phyloP scores from a whole-genome alignment of 2,329 filamentous ascomycete genomes.

The Onygenales sp. region DNA sequence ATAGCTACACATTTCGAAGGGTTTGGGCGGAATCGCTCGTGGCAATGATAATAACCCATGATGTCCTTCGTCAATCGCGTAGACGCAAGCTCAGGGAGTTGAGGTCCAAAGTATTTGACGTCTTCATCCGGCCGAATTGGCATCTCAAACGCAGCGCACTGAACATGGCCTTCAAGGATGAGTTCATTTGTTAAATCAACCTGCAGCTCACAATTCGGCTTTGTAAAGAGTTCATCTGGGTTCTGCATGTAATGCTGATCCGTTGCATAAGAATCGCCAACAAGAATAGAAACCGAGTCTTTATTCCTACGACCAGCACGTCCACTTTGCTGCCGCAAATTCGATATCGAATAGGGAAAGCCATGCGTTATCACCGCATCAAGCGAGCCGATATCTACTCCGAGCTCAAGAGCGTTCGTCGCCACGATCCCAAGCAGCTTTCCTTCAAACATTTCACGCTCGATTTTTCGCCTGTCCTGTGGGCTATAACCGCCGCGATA shows the following conservation, averaged over 20 bases:
- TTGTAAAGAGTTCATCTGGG: slow-evolving; percentile 81
- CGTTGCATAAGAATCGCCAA: slow-evolving; percentile 80
- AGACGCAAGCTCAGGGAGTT: slow-evolving; percentile 60
- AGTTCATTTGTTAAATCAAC: slow-evolving; percentile 89
- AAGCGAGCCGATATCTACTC: slow-evolving; percentile 87
- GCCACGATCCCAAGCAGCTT: slow-evolving; percentile 88
- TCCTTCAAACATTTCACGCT: slow-evolving; percentile 94
- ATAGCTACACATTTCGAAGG: slow-evolving; percentile 80
- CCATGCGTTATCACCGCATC: slow-evolving; percentile 91
- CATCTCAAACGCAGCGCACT: slow-evolving; percentile 93
- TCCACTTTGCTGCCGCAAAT: slow-evolving; percentile 88
- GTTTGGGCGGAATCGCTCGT: slow-evolving; percentile 74
- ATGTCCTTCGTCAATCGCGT: slow-evolving; percentile 66
- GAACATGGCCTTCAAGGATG: slow-evolving; percentile 84
- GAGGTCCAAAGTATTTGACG: slow-evolving; percentile 65
- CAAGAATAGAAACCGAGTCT: slow-evolving; percentile 80
- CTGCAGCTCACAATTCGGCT: slow-evolving; percentile 79
- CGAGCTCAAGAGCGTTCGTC: slow-evolving; percentile 84
- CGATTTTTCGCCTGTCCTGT: slow-evolving; percentile 78
- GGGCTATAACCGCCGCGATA: slow-evolving; percentile 93
- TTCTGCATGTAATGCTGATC: slow-evolving; percentile 98
- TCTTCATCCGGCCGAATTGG: slow-evolving; percentile 75
- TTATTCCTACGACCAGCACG: slow-evolving; percentile 85
- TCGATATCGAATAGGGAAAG: slow-evolving; percentile 92
- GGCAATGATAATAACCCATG: slow-evolving; percentile 79